A percentile compares a stretch with the other conserved stretches of the same genome.
Conservation (phyloP, 306 rosid species). For the Cucumis hystrix region DNA sequence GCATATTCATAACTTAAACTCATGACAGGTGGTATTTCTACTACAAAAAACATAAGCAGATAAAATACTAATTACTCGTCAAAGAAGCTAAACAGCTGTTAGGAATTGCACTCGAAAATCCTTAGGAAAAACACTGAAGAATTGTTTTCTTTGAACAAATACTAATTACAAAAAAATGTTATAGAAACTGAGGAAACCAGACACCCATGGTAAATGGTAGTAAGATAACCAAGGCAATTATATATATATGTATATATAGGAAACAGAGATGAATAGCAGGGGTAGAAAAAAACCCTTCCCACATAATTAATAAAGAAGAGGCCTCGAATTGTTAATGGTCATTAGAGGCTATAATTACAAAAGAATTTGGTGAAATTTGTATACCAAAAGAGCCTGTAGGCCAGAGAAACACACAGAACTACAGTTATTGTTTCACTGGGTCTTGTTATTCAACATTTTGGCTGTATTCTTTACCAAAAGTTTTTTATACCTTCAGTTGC, state of each 20-base stretch:
- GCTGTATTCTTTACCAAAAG: background rate
- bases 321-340: no score
- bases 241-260: no score
- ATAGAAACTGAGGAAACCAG: background rate
- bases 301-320: no score
- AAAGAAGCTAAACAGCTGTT: background rate
- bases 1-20: background rate
- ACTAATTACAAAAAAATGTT: background rate
- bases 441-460: background rate
- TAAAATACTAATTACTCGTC: background rate
- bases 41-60: background rate
- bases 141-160: background rate
- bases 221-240: background rate
- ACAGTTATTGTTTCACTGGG: background rate
- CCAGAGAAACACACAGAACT: background rate
- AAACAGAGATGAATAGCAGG: no score
- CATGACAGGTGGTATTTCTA: background rate
- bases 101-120: background rate
- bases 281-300: no score
- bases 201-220: background rate
- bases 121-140: background rate
- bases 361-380: no score
- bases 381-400: no score
- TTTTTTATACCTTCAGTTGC: slow-evolving; percentile 44
- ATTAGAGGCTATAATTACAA: no score